Evolutionary conservation across 371 early-diverging fungal species (phyloP).

Genomic region (Lichtheimia corymbifera): DNA sequence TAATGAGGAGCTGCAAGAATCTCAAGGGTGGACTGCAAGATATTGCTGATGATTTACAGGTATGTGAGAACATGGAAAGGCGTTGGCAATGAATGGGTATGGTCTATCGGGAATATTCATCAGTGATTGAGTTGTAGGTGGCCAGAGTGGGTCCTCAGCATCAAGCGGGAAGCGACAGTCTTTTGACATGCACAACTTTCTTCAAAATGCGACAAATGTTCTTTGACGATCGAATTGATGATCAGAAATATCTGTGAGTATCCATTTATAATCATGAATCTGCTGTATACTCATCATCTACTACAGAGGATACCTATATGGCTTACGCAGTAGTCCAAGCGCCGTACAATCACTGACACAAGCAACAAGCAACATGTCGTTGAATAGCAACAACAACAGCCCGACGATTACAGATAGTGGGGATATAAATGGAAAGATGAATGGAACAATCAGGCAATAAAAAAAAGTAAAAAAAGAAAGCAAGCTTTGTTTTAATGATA

Average conservation of each 20-base stretch:
- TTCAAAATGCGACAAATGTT: constrained; percentile 95
- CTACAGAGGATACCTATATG: constrained; percentile 56
- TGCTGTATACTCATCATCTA: neutral
- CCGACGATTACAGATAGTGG: neutral
- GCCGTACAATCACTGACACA: constrained; percentile 26
- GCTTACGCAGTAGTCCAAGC: constrained; percentile 50
- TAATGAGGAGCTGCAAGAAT: constrained; percentile 96
- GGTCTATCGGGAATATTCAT: no score
- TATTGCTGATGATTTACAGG: constrained; percentile 96
- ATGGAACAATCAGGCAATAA: constrained; percentile 7
- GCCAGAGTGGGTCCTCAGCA: constrained; percentile 97
- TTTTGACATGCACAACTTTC: constrained; percentile 95
- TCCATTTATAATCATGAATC: neutral
- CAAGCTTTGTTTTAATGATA: neutral
- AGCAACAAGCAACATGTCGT: constrained; percentile 33
- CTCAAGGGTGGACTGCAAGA: constrained; percentile 99
- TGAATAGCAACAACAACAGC: constrained; percentile 20
- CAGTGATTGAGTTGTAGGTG: constrained; percentile 46
- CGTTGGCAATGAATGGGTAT: neutral
- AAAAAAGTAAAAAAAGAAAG: constrained; percentile 8
- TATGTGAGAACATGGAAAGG: constrained; percentile 22
- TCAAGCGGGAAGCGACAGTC: constrained; percentile 99
- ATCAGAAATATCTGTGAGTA: constrained; percentile 83
- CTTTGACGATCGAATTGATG: constrained; percentile 95
- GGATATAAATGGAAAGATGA: constrained; percentile 10